A percentile compares a stretch with the other conserved stretches of the same genome.
phyloP scores from a whole-genome alignment of 495 filamentous ascomycete species.

The Saxispiralis lemnorum region DNA sequence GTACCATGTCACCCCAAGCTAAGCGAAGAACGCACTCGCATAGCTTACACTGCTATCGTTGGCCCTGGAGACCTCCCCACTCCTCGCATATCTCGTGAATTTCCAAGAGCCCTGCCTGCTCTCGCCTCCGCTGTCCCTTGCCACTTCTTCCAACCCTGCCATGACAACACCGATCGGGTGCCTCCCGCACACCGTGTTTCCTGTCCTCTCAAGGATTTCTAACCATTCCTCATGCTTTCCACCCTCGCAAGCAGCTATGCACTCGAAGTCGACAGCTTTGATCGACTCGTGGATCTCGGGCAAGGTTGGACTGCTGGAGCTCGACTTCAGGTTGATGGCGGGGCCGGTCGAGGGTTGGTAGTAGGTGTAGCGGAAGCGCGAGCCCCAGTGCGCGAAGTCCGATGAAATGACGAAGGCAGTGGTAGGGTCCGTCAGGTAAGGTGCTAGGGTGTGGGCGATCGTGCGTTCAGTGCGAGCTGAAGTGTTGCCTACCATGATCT shows the following conservation, averaged over 20 bases:
- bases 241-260: conserved; percentile 66
- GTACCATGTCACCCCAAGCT: conserved; percentile 33
- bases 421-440: conserved; percentile 56
- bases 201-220: conserved; percentile 47
- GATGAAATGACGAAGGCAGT: conserved; percentile 79
- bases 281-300: conserved; percentile 64
- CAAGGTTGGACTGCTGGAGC: conserved; percentile 22
- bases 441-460: conserved; percentile 55
- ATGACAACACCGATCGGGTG: conserved; percentile 93
- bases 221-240: conserved; percentile 55
- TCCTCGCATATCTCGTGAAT: conserved; percentile 84
- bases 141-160: conserved; percentile 57
- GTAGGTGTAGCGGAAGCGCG: conserved; percentile 70
- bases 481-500: conserved; percentile 70
- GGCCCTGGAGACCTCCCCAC: conserved; percentile 51
- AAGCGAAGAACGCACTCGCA: conserved; percentile 46
- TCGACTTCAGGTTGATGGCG: conserved; percentile 20
- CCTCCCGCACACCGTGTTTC: conserved; percentile 85
- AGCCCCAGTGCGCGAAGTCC: conserved; percentile 95
- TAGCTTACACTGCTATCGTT: conserved; percentile 89
- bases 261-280: conserved; percentile 54
- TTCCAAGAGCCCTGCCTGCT: conserved; percentile 43
- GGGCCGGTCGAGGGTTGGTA: conserved; percentile 37
- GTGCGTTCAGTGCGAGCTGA: conserved; percentile 43
- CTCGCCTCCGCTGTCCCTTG: conserved; percentile 1